phyloP scores from a whole-genome alignment of 495 filamentous ascomycete genomes.

The Evansstolkia leycettana region DNA sequence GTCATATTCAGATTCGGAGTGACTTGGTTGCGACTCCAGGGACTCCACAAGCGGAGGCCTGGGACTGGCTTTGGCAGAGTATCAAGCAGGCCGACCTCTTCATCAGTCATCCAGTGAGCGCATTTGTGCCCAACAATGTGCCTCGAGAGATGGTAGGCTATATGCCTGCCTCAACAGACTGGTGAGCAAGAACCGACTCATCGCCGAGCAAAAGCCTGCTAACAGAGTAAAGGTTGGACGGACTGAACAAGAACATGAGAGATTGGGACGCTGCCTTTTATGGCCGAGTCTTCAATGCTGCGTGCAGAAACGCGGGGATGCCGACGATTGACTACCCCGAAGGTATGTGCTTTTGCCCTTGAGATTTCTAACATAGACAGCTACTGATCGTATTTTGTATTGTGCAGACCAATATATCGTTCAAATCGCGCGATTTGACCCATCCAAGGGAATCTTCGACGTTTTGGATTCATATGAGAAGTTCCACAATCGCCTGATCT shows the following conservation, averaged over 20 bases:
- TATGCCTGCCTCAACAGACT: constrained; percentile 78
- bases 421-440: constrained; percentile 80
- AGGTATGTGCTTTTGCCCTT: constrained; percentile 24
- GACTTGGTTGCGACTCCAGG: constrained; percentile 53
- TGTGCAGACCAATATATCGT: constrained; percentile 55
- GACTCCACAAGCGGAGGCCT: constrained; percentile 60
- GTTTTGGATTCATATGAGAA: constrained; percentile 69
- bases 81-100: constrained; percentile 67
- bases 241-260: constrained; percentile 67
- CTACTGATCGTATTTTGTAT: background rate
- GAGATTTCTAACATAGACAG: background rate
- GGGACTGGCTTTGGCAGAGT: constrained; percentile 64
- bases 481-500: constrained; percentile 48
- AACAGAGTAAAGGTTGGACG: constrained; percentile 51
- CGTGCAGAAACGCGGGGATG: constrained; percentile 44
- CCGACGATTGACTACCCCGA: constrained; percentile 54
- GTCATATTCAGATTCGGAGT: constrained; percentile 74
- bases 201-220: background rate
- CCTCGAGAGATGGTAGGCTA: constrained; percentile 57
- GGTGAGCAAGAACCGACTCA: constrained; percentile 39
- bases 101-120: constrained; percentile 70
- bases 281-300: constrained; percentile 56
- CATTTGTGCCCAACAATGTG: constrained; percentile 63
- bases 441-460: constrained; percentile 73
- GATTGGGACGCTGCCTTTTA: constrained; percentile 70